Evolutionary conservation across 2,329 filamentous ascomycete genomes (phyloP), one percentile per base, ranked within the genome.

Genomic region (Ceratocystis cacaofunesta): DNA sequence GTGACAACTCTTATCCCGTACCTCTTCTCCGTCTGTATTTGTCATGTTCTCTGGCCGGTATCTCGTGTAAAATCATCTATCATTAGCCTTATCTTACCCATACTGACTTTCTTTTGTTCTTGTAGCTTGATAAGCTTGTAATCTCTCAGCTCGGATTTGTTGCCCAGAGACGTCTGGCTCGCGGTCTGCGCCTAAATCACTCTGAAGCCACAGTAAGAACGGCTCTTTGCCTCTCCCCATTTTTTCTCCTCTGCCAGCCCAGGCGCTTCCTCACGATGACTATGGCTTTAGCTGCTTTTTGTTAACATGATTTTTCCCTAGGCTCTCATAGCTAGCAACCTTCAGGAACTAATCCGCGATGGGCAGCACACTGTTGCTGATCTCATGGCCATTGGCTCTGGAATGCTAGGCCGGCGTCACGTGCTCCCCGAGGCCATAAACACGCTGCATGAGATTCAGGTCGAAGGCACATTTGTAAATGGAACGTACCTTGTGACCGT

Each of bases 331-430:
- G 86, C 92, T 68, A 91, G 84, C 73, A 92, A 92, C 74, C 82
- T 97, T 62, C 92, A 96, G 75, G 92, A 97, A 82, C 86, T 96
- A 71, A 95, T 97, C 74, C 92, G 92, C 74, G 92, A 97, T 92
- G 92, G 92, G 73, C 85, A 88, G 70, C 90, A 96, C 77, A 88
- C 83, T 15, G 92, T 97, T 64, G 87, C 92, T 48, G 91, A 96
- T 74, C 89, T 97, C 73, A 97, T 97, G 92, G 79, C 85, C 68
- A 83, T 96, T 69, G 92, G 92, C 70, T 85, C 89, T 71, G 92
- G 89, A 65, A 92, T 97, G 86, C 88, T 97, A 2, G 92, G 92
- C 69, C 88, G 92, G 8, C 88, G 92, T 43, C 92, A 97, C 75
- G 92, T 97, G 68, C 80, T 90, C 55, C 91, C 92, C 25, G 85